A percentile compares a stretch with the other conserved stretches of the same genome.
phyloP scores from a whole-genome alignment of 345 rosid genomes.

The Linum lewisii region DNA sequence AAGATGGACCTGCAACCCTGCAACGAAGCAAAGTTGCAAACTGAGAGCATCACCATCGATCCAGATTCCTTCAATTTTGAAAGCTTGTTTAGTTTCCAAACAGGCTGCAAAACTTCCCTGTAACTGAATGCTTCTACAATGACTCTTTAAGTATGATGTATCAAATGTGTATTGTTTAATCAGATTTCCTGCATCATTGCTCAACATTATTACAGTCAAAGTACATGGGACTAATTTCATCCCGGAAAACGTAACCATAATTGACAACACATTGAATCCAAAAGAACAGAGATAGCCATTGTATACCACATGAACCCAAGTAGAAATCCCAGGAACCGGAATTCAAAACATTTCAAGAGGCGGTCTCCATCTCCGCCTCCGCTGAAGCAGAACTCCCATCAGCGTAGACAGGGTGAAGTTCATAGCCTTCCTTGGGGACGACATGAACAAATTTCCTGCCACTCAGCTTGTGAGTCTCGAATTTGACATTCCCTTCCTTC shows the following conservation, averaged over 20 bases:
- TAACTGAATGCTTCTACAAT: constrained; percentile 8
- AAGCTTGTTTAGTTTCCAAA: constrained; percentile 10
- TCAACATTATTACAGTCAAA: neutral
- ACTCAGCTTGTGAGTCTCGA: constrained; percentile 55
- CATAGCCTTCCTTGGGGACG: constrained; percentile 66
- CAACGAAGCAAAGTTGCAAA: too few species aligned
- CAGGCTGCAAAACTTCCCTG: constrained; percentile 14
- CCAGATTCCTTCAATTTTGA: constrained; percentile 2
- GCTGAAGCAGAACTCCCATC: neutral
- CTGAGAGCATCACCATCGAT: too few species aligned
- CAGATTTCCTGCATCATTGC: too few species aligned
- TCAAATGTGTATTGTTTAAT: too few species aligned
- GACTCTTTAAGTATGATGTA: too few species aligned
- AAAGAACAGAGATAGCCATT: too few species aligned
- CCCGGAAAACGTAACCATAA: too few species aligned
- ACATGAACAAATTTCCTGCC: constrained; percentile 74
- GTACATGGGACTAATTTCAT: too few species aligned
- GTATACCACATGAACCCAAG: too few species aligned
- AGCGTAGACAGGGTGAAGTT: constrained; percentile 63
- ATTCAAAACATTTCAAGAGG: neutral
- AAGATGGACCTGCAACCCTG: too few species aligned
- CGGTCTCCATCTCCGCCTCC: neutral
- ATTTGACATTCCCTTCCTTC: constrained; percentile 64
- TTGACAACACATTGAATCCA: too few species aligned
- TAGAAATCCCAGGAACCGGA: too few species aligned